Evolutionary conservation across 2,329 filamentous ascomycete species (phyloP).

Genomic region (Emmonsia crescens): DNA sequence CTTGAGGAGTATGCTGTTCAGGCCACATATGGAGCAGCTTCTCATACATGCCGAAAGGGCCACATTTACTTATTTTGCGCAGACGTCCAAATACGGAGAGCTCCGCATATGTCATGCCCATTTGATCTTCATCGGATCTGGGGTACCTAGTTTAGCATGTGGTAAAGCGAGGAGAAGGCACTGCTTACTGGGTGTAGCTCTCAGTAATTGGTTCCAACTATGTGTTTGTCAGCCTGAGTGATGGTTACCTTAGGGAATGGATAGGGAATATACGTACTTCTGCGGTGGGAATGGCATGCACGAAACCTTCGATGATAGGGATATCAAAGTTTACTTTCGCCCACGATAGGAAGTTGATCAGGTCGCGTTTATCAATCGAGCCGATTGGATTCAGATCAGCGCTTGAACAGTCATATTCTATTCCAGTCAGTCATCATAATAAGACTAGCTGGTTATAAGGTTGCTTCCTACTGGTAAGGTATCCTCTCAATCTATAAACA

Average conservation of each 20-base stretch:
- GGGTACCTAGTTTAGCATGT: not conserved
- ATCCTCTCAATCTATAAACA: conserved; percentile 2
- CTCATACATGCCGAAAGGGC: conserved; percentile 43
- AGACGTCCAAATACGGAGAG: conserved; percentile 40
- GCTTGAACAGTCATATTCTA: conserved; percentile 51
- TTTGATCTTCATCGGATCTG: conserved; percentile 41
- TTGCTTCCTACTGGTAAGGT: not conserved
- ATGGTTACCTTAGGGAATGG: not conserved
- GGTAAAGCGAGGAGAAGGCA: not conserved
- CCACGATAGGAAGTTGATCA: conserved; percentile 58
- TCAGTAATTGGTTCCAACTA: conserved; percentile 54
- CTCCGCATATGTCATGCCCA: conserved; percentile 42
- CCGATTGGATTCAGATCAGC: conserved; percentile 48
- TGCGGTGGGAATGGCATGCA: conserved; percentile 50
- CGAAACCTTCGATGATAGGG: conserved; percentile 43
- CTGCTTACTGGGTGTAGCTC: conserved; percentile 39
- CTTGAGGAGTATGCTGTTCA: conserved; percentile 3
- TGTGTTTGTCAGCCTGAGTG: not conserved
- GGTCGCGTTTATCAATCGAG: conserved; percentile 51
- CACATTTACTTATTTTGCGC: conserved; percentile 43
- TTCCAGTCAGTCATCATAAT: conserved; percentile 40
- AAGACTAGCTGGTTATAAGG: not conserved
- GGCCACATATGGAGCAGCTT: conserved; percentile 41
- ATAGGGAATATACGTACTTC: conserved; percentile 16
- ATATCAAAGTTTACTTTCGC: conserved; percentile 49